These are phyloP conservation scores for Bretziella fagacearum DNA, from an alignment of 2,329 filamentous ascomycete species.

Conservation along the genomic window DNA sequence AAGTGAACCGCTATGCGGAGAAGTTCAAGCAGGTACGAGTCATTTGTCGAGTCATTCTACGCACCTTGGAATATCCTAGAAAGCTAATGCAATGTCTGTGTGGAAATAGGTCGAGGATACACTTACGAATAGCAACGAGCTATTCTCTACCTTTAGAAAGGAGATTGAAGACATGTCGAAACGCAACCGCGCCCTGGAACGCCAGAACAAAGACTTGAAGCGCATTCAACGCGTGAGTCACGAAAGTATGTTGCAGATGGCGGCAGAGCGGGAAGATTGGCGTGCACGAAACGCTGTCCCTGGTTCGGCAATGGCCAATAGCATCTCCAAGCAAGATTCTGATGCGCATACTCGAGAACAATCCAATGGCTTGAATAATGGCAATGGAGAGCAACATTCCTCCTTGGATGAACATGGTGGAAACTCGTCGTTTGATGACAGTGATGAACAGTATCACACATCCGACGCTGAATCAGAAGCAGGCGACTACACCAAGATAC, in stretches of 20 bases:
- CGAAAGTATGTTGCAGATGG: slow-evolving; percentile 92
- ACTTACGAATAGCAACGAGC: slow-evolving; percentile 92
- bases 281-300: slow-evolving; percentile 34
- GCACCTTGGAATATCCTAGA: too few relatives aligned
- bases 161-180: slow-evolving; percentile 99
- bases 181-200: slow-evolving; percentile 91
- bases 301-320: too few relatives aligned
- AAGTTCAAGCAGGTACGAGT: slow-evolving; percentile 93
- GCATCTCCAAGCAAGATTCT: too few relatives aligned
- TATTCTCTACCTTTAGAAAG: slow-evolving; percentile 91
- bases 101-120: slow-evolving; percentile 89
- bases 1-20: slow-evolving; percentile 96
- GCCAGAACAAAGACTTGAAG: slow-evolving; percentile 82
- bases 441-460: slow-evolving; percentile 6
- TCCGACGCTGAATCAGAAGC: slow-evolving; percentile 11
- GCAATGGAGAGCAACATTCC: background rate
- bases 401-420: slow-evolving; percentile 4
- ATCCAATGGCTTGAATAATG: background rate
- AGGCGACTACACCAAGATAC: background rate
- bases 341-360: background rate
- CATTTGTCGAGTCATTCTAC: too few relatives aligned
- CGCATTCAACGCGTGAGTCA: slow-evolving; percentile 88
- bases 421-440: slow-evolving; percentile 4
- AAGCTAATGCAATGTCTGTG: slow-evolving; percentile 9
- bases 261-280: slow-evolving; percentile 75